Evolutionary conservation across 768 basidiomycete species (phyloP).

Genomic region (Lentinula lateritia): DNA sequence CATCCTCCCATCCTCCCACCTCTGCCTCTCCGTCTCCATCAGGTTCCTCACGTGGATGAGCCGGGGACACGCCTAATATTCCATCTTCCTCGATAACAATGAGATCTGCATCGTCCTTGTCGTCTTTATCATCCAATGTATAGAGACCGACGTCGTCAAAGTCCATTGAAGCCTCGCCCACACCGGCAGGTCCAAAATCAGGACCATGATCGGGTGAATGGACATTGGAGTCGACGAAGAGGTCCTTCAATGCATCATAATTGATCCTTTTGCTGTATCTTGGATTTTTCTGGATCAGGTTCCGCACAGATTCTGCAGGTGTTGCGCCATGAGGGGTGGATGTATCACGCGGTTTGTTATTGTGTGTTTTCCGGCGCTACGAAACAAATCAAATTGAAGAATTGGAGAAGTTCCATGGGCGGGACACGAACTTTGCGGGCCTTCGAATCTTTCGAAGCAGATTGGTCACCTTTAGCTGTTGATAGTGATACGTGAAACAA

Average conservation of each 20-base stretch:
- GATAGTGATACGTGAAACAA: slow-evolving; percentile 12
- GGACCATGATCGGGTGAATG: not conserved
- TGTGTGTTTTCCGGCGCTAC: slow-evolving; percentile 62
- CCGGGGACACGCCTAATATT: slow-evolving; percentile 23
- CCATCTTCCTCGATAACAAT: slow-evolving; percentile 38
- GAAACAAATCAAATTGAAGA: slow-evolving; percentile 10
- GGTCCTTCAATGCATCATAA: slow-evolving; percentile 80
- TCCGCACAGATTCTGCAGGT: slow-evolving; percentile 71
- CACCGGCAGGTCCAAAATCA: not conserved
- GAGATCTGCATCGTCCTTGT: slow-evolving; percentile 38
- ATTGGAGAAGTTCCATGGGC: slow-evolving; percentile 20
- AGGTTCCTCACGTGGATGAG: slow-evolving; percentile 16
- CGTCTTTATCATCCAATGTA: slow-evolving; percentile 28
- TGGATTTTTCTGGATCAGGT: slow-evolving; percentile 77
- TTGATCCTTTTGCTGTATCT: slow-evolving; percentile 93
- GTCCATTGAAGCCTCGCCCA: not conserved
- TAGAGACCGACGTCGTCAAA: slow-evolving; percentile 7
- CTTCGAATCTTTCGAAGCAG: slow-evolving; percentile 38
- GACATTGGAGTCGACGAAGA: slow-evolving; percentile 50
- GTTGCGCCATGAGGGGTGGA: slow-evolving; percentile 64
- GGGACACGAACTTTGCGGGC: slow-evolving; percentile 73
- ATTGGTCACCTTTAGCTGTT: slow-evolving; percentile 66
- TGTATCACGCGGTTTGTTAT: slow-evolving; percentile 65
- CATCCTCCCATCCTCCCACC: slow-evolving; percentile 41
- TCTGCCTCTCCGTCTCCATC: slow-evolving; percentile 43